Conservation (phyloP, 352 stramenopile species). For the Globisporangium iwayamae region DNA sequence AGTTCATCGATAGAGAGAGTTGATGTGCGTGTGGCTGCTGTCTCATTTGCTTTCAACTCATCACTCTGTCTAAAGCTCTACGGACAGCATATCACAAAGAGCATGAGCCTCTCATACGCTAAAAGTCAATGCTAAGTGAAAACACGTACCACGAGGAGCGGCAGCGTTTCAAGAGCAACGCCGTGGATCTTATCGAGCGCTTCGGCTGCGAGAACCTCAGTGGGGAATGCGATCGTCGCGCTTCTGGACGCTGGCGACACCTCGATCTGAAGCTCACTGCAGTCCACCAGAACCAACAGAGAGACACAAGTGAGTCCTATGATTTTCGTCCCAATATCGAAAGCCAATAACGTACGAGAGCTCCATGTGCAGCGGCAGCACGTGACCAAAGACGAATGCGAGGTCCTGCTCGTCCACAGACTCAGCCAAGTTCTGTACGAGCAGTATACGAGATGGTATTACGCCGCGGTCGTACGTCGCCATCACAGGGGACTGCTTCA, state of each 20-base stretch:
- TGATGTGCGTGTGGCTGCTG: neutral
- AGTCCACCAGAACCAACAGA: neutral
- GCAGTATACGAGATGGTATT: conserved; percentile 21
- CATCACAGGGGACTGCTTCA: conserved; percentile 33
- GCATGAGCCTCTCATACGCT: neutral
- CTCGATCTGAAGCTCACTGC: conserved; percentile 16
- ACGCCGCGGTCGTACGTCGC: conserved; percentile 30
- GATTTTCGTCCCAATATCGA: neutral
- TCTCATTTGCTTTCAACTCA: neutral
- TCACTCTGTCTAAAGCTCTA: neutral
- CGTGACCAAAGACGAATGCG: conserved; percentile 50
- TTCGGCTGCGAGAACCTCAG: conserved; percentile 27
- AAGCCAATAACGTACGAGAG: conserved; percentile 29
- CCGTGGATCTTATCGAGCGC: conserved; percentile 48
- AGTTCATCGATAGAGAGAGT: conserved; percentile 9
- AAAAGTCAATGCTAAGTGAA: neutral
- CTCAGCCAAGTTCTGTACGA: conserved; percentile 42
- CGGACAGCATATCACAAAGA: neutral
- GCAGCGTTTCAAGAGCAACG: conserved; percentile 38
- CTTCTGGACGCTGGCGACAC: neutral
- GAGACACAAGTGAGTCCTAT: neutral
- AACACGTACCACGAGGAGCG: conserved; percentile 44
- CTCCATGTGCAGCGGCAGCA: conserved; percentile 32
- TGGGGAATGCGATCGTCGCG: conserved; percentile 24
- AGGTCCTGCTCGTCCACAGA: conserved; percentile 52